phyloP scores from a whole-genome alignment of 805 yeast species.

The Myxozyma neotropica region DNA sequence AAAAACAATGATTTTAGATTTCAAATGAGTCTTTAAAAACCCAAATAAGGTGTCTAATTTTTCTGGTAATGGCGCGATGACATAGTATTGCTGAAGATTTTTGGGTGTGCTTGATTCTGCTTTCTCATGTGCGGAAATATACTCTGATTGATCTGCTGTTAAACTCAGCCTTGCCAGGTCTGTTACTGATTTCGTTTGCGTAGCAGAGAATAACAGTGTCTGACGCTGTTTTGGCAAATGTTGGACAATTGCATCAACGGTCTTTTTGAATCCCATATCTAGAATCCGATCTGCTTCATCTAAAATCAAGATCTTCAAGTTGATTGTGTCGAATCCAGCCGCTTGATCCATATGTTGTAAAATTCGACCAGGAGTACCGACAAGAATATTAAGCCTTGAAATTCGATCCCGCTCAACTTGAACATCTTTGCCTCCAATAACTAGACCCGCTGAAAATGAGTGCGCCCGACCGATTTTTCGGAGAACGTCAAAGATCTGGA shows the following conservation, averaged over 20 bases:
- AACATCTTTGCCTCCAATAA: slow-evolving; percentile 91
- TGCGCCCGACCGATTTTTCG: slow-evolving; percentile 76
- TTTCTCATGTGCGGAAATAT: slow-evolving; percentile 53
- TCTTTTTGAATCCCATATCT: slow-evolving; percentile 89
- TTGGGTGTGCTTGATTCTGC: slow-evolving; percentile 67
- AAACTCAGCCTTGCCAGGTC: slow-evolving; percentile 82
- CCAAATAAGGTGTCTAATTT: slow-evolving; percentile 86
- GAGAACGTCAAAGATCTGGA: slow-evolving; percentile 86
- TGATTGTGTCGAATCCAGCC: slow-evolving; percentile 71
- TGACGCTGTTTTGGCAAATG: slow-evolving; percentile 82
- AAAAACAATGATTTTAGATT: slow-evolving; percentile 77
- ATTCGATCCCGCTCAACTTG: slow-evolving; percentile 79
- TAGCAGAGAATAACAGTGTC: slow-evolving; percentile 83
- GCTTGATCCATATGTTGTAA: slow-evolving; percentile 91
- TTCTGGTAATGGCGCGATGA: slow-evolving; percentile 70
- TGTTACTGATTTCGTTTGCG: slow-evolving; percentile 78
- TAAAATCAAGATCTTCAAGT: slow-evolving; percentile 74
- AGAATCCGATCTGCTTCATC: slow-evolving; percentile 93
- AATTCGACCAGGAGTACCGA: slow-evolving; percentile 90
- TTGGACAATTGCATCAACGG: slow-evolving; percentile 75
- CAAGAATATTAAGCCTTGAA: slow-evolving; percentile 73
- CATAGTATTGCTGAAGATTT: slow-evolving; percentile 79
- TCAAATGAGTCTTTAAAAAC: slow-evolving; percentile 79
- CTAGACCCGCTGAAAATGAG: slow-evolving; percentile 82
- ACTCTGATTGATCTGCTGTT: slow-evolving; percentile 52